Evolutionary conservation across 2,329 filamentous ascomycete species (phyloP).

Genomic region (Fonsecaea nubica): DNA sequence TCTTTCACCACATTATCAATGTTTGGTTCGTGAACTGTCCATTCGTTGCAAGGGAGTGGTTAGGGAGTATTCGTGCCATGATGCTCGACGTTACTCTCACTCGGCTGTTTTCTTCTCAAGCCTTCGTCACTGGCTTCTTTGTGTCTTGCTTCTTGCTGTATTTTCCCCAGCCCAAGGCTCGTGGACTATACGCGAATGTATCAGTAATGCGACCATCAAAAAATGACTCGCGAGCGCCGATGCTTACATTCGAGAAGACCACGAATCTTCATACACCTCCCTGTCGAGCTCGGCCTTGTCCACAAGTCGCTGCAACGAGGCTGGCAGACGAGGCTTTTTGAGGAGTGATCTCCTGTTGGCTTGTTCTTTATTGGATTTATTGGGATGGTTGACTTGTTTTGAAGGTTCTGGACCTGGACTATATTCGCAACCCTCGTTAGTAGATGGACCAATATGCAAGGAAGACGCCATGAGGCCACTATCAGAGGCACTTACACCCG

Average conservation of each 20-base stretch:
- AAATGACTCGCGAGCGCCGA: neutral
- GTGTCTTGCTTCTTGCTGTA: neutral
- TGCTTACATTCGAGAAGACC: constrained; percentile 3
- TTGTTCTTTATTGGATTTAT: constrained; percentile 1
- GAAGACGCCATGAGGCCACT: neutral
- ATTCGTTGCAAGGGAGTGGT: neutral
- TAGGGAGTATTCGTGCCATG: neutral
- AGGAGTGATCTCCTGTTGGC: neutral
- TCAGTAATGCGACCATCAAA: neutral
- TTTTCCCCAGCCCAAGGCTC: constrained; percentile 1
- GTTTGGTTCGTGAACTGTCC: neutral
- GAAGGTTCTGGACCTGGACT: neutral
- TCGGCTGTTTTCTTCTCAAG: neutral
- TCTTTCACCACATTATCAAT: neutral
- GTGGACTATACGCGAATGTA: neutral
- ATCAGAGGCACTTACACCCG: neutral
- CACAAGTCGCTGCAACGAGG: constrained; percentile 8
- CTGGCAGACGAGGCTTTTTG: constrained; percentile 5
- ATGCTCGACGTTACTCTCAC: neutral
- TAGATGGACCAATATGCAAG: neutral
- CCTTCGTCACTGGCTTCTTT: neutral
- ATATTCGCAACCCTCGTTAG: neutral
- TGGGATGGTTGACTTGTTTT: neutral
- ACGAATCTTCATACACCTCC: constrained; percentile 14
- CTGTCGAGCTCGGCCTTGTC: constrained; percentile 11